Evolutionary conservation across 345 rosid genomes (phyloP).

Genomic region (Eucalyptus camaldulensis): DNA sequence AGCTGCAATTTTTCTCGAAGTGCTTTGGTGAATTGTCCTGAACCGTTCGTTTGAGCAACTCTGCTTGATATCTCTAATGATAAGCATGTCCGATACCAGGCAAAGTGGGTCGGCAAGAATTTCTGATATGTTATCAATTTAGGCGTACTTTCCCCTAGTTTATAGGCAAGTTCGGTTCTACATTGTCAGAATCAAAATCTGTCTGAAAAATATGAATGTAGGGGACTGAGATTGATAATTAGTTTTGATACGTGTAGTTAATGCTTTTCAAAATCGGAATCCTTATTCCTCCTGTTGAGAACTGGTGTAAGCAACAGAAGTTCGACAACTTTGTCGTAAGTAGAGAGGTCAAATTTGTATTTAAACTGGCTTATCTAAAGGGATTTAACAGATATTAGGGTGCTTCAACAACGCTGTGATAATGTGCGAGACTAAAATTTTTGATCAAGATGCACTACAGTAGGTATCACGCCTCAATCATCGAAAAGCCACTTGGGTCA

Average conservation of each 20-base stretch:
- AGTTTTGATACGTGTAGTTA: not conserved
- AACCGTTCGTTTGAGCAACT: not conserved
- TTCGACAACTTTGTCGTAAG: not conserved
- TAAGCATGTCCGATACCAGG: not conserved
- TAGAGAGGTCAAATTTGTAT: not conserved
- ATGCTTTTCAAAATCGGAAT: not conserved
- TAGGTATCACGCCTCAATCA: not conserved
- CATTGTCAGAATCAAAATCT: not conserved
- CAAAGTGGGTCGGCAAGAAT: not conserved
- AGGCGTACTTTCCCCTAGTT: not conserved
- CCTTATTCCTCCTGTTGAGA: not conserved
- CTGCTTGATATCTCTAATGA: not conserved
- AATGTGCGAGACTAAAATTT: not conserved
- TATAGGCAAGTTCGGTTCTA: not conserved
- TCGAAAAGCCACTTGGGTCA: not conserved
- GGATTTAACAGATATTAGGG: not conserved
- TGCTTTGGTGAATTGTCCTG: not conserved
- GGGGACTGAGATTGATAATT: not conserved
- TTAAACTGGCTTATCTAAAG: not conserved
- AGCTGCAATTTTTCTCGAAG: not conserved
- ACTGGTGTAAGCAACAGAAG: not conserved
- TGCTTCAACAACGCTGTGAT: not conserved
- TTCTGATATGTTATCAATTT: not conserved
- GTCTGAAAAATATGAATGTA: not conserved
- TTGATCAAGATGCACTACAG: not conserved